Percentiles rank a stretch among this genome's conserved stretches.
Evolutionary conservation across 768 basidiomycete species (phyloP).

Genomic region (Sutorius australiensis): DNA sequence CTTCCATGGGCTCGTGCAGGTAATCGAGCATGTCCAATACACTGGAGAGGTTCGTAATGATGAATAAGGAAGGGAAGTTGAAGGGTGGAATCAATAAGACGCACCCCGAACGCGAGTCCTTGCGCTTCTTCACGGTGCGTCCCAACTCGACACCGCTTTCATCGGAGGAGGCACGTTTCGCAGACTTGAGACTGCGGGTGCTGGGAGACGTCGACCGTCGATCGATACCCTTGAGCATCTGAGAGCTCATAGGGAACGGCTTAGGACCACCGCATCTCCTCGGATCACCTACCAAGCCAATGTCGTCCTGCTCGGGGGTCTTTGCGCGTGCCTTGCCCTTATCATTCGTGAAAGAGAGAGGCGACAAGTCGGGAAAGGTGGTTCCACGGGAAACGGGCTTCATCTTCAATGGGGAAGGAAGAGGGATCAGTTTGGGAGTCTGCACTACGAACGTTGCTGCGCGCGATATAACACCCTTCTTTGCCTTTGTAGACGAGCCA

Average conservation of each 20-base stretch:
- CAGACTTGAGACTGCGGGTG: slow-evolving; percentile 4
- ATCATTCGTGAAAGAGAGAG: slow-evolving; percentile 12
- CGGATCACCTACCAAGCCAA: background rate
- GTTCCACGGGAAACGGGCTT: slow-evolving; percentile 7
- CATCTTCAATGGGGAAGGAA: slow-evolving; percentile 20
- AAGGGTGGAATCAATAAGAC: background rate
- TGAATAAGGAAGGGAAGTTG: slow-evolving; percentile 8
- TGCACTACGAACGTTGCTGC: background rate
- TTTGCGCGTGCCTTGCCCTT: slow-evolving; percentile 19
- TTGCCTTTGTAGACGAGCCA: slow-evolving; percentile 4
- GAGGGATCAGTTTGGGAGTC: slow-evolving; percentile 7
- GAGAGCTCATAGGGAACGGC: slow-evolving; percentile 51
- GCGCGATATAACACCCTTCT: slow-evolving; percentile 14
- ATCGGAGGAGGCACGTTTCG: slow-evolving; percentile 34
- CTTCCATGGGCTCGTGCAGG: slow-evolving; percentile 27
- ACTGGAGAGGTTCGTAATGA: slow-evolving; percentile 7
- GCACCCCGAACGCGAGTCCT: slow-evolving; percentile 22
- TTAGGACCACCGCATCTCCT: slow-evolving; percentile 5
- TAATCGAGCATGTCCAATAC: slow-evolving; percentile 7
- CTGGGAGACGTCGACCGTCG: slow-evolving; percentile 25
- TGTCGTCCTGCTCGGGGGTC: background rate
- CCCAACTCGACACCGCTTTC: slow-evolving; percentile 29
- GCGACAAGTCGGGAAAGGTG: slow-evolving; percentile 25
- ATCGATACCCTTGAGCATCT: slow-evolving; percentile 38
- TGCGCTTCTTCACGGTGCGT: slow-evolving; percentile 32